Base-by-base conservation (phyloP, 2,329 filamentous ascomycete genomes). In the Rutstroemia sp. region DNA sequence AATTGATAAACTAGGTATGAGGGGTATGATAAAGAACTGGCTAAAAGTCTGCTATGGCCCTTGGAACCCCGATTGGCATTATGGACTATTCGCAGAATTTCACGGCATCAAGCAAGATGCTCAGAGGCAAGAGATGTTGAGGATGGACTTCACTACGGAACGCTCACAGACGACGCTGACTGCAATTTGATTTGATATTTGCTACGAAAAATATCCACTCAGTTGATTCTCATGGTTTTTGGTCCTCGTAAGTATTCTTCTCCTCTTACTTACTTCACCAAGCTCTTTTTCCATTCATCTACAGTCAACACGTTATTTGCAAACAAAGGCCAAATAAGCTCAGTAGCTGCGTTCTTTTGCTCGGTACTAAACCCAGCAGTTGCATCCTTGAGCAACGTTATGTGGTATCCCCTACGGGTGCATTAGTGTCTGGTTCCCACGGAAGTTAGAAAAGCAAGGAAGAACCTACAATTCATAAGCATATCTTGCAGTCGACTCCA, bases 401-500 rank as follows among this genome's bases (percentile, higher is more conserved):
- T 55, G 56, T 65, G 53, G 42, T 65, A 68, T 50, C 66, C 65
- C 16, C 64, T 67, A 48, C 30, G 9, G 30, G 8, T 21, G 23
- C 27, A n/a, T n/a, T 14, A 47, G 56, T 37, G 60, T 30, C 18
- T 19, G 2, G 4, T 16, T 16, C 14, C 25, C 2, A 8, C 23
- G 14, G 9, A 30, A 9, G 46, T 5, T 3, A 10, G 18, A 30
- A 16, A 54, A 3, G 16, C 9, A 19, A 9, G 14, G 23, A 3
- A 19, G 10, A 18, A 45, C 55, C 49, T 25, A 54, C 68, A 70
- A 42, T 49, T 71, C 69, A 61, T 63, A 64, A 18, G 69, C 70
- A 62, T 68, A 66, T 55, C 70, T 59, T 12, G 69, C 68, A n/a
- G 69, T 71, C n/a, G 65, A 61, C 54, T 72, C 70, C 44, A 72